Evolutionary conservation across 1,284 basidiomycete genomes (phyloP).

Genomic region (Coniophora puteana): DNA sequence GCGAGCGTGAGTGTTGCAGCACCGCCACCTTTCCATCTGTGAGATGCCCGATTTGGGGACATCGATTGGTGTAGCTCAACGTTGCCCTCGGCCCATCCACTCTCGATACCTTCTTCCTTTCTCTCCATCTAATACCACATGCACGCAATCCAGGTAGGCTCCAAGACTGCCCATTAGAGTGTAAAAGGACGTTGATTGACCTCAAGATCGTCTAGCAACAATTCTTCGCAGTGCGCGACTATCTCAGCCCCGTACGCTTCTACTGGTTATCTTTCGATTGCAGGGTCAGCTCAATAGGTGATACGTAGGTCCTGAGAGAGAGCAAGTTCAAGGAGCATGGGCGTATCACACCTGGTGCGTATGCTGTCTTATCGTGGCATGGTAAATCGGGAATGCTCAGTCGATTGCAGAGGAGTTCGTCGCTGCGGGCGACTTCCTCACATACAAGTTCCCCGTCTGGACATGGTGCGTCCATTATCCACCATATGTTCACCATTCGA

Average conservation of each 20-base stretch:
- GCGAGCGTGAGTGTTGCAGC: too few species aligned
- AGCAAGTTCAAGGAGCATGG: conserved; percentile 99
- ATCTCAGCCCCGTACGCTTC: conserved; percentile 82
- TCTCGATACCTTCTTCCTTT: conserved; percentile 8
- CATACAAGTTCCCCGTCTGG: conserved; percentile 97
- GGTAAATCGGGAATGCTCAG: too few species aligned
- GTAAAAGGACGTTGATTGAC: too few species aligned
- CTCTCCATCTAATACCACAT: conserved; percentile 33
- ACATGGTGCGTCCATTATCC: conserved; percentile 61
- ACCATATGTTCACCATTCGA: background rate
- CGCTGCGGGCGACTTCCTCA: conserved; percentile 90
- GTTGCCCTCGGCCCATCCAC: conserved; percentile 21
- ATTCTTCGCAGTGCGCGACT: conserved; percentile 95
- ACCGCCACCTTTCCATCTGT: background rate
- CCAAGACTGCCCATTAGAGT: background rate
- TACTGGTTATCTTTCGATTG: conserved; percentile 18
- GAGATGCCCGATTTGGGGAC: conserved; percentile 25
- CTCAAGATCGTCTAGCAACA: conserved; percentile 54
- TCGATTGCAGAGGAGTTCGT: conserved; percentile 85
- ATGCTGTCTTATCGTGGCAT: conserved; percentile 10
- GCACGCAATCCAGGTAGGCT: conserved; percentile 64
- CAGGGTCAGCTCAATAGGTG: conserved; percentile 28
- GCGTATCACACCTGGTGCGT: conserved; percentile 88
- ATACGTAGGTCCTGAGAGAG: conserved; percentile 84
- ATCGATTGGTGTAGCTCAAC: conserved; percentile 30